Evolutionary conservation across 805 yeast species (phyloP), one percentile per base, ranked within the genome.

Genomic region (Wickerhamiella azyma): DNA sequence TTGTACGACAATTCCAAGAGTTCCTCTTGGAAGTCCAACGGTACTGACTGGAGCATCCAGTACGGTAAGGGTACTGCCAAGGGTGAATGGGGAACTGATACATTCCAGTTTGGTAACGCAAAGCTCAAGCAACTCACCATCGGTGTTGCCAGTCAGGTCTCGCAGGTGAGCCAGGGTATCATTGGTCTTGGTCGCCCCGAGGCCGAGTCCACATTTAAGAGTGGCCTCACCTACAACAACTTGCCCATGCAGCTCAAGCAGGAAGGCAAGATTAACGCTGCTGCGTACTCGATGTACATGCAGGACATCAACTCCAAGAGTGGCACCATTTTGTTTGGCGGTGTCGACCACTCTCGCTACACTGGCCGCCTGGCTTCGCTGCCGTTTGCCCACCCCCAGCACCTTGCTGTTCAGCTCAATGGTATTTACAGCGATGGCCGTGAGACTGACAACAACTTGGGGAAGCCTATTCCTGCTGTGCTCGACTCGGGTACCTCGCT

Each of bases 1-100:
- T 39, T 50, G 10, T 64, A 58, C 43, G 45, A 42, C 17, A 21
- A 28, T 9, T 26, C 35, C 18, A 14, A 24, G 18, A 58, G 63
- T 4, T 45, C 51, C 21, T 44, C 64, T 8, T 64, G 37, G 53
- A 50, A 55, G 41, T 36, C 53, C 29, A 61, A 60, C 48, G 42
- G 44, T 43, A 48, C 59, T 5, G 33, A 49, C 41, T 54, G 51
- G 53, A 37, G 49, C 29, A 70, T 71, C 49, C 50, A 57, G 40
- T 77, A 76, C 55, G 70, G 70, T 13, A 80, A 75, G 52, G 65
- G 66, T 19, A 61, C 70, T 7, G 77, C 77, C 9, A 52, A 57
- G 9, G 84, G 83, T 10, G 50, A 53, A 10, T 78, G 78, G 76
- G 94, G 83, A 16, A 62, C 67, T 39, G 96, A 88, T 55, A 64